Evolutionary conservation across 2,329 filamentous ascomycete genomes (phyloP), one percentile per base, ranked within the genome.

Genomic region (Verticillium nonalfalfae): DNA sequence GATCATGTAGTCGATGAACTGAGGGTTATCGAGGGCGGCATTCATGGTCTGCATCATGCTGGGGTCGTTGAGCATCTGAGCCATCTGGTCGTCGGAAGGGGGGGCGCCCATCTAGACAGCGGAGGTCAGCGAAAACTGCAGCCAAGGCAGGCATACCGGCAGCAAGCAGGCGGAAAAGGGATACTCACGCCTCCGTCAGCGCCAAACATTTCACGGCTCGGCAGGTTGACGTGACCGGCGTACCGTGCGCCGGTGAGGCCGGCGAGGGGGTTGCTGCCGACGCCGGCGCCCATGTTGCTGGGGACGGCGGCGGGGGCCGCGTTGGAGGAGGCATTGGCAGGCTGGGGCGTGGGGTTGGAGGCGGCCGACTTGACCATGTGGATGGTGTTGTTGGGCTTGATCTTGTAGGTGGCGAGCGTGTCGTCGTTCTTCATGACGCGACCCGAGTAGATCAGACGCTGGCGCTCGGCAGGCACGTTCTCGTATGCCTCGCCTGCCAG

Each of bases 361-460:
- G 91, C 90, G 55, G 95, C 94, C 73, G 93, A 96, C 81, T 96
- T 97, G 70, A 99, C 95, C 70, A 99, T 85, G 75, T 99, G 95
- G 68, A 99, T 87, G 18, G 94, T 98, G 76, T 98, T 95, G 66
- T 93, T 93, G 66, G 91, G 84, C 82, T 97, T 97, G 76, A 99
- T 93, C 81, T 97, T 98, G 80, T 96, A 96, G 61, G 86, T 86
- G 66, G 83, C 86, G 54, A 99, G 79, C 0, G 90, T 88, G 69
- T 99, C 94, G 62, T 90, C 87, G 74, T 99, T 95, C 81, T 98
- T 99, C 79, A 99, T 87, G 64, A 99, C 94, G 64, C 94, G 89
- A 59, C 95, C 95, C 6, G 94, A 97, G 81, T 98, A 99, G 78
- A 99, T 99, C 66, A 99, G 83, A 64, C 95, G 91, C 78, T 98